Evolutionary conservation across 148 eudicot species (phyloP).

Genomic region (Chenopodium quinoa): DNA sequence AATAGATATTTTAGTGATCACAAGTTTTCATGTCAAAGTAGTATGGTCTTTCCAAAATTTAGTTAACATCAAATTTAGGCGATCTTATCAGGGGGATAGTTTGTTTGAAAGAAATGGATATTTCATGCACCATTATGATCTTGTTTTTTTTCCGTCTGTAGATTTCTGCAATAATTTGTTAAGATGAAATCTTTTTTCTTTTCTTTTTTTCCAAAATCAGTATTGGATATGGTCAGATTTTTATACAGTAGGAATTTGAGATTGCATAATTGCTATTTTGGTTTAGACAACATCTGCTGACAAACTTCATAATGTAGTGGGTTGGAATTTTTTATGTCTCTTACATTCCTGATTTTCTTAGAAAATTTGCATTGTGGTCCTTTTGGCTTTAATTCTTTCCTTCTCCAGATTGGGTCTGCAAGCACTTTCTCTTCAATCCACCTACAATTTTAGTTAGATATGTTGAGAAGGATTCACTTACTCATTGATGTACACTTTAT

Average conservation of each 20-base stretch:
- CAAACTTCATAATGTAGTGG: neutral
- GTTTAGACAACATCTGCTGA: neutral
- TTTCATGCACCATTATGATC: neutral
- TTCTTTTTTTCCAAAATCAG: too few species aligned
- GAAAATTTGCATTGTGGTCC: neutral
- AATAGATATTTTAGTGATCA: too few species aligned
- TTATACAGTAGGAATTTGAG: neutral
- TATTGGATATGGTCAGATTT: too few species aligned
- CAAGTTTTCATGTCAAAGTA: neutral
- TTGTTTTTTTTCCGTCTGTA: too few species aligned
- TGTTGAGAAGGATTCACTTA: neutral
- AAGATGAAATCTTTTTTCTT: too few species aligned
- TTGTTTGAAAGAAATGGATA: neutral
- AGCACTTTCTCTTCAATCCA: neutral
- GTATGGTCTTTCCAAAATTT: neutral
- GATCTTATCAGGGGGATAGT: neutral
- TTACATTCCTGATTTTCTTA: neutral
- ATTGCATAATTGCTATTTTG: neutral
- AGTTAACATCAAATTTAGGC: neutral
- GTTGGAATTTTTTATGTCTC: neutral
- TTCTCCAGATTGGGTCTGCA: neutral
- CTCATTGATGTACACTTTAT: neutral
- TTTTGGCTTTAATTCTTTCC: neutral
- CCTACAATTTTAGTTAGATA: neutral
- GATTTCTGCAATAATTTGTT: too few species aligned